Percentiles rank a stretch among this genome's conserved stretches.
phyloP scores from a whole-genome alignment of 208 protist genomes.

The Crithidia expoeki region DNA sequence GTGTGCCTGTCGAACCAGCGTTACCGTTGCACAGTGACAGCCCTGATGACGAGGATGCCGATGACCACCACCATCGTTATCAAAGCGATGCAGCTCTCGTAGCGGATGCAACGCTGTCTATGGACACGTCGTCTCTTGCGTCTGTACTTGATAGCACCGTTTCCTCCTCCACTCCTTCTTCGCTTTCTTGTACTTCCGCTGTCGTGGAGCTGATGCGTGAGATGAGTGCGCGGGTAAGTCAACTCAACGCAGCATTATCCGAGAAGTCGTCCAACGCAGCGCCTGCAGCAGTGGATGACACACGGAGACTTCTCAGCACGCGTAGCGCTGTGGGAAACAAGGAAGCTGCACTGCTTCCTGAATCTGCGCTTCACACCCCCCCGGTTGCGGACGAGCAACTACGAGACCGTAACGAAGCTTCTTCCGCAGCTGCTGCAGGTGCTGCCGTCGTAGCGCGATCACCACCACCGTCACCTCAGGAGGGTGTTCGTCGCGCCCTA shows the following conservation, averaged over 20 bases:
- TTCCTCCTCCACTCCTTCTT: conserved; percentile 11
- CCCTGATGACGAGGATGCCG: too few relatives aligned
- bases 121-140: neutral
- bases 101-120: neutral
- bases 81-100: neutral
- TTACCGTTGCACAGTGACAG: neutral
- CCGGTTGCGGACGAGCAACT: too few relatives aligned
- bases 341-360: too few relatives aligned
- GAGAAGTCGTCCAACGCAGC: conserved; percentile 9
- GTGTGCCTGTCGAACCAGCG: neutral
- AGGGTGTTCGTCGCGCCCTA: neutral
- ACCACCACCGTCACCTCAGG: neutral
- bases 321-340: too few relatives aligned
- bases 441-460: neutral
- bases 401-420: too few relatives aligned
- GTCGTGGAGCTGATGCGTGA: conserved; percentile 32
- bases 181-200: conserved; percentile 13
- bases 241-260: conserved; percentile 50
- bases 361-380: too few relatives aligned
- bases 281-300: neutral
- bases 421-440: neutral
- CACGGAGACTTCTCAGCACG: too few relatives aligned
- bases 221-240: conserved; percentile 61
- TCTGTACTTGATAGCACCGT: neutral
- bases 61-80: too few relatives aligned